phyloP scores from a whole-genome alignment of 306 rosid species.

The Quercus alba region DNA sequence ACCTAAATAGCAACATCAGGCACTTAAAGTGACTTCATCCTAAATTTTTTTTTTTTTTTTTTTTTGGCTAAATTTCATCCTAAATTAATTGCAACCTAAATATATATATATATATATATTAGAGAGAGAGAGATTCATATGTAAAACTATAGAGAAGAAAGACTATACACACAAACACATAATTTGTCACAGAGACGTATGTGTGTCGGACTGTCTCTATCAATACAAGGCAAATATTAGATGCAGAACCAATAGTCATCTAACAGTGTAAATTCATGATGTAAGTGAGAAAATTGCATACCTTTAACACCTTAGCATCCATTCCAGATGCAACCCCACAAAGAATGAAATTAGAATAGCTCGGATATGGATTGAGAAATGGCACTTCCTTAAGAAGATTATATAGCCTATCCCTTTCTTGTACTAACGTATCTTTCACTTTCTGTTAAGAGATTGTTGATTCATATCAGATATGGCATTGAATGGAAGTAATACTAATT shows the following conservation, averaged over 20 bases:
- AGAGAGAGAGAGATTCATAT: too few species aligned
- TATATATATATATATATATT: too few species aligned
- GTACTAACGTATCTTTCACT: constrained; percentile 74
- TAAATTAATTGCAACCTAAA: too few species aligned
- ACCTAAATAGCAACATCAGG: background rate
- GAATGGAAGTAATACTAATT: background rate
- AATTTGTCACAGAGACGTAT: too few species aligned
- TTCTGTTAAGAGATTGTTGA: constrained; percentile 44
- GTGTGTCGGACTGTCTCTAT: background rate
- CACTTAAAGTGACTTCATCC: background rate
- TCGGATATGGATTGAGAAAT: constrained; percentile 79
- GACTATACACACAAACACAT: too few species aligned
- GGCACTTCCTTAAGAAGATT: constrained; percentile 65
- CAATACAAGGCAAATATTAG: background rate
- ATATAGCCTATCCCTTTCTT: constrained; percentile 77
- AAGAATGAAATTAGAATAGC: constrained; percentile 91
- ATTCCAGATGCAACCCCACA: constrained; percentile 77
- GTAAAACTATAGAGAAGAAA: too few species aligned
- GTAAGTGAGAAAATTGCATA: constrained; percentile 16
- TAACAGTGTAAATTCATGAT: background rate
- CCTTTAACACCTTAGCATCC: constrained; percentile 94
- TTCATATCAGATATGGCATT: constrained; percentile 27
- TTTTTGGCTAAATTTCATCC: too few species aligned
- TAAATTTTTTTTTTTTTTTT: too few species aligned
- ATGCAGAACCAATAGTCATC: background rate